Evolutionary conservation across 2,329 filamentous ascomycete genomes (phyloP).

Genomic region (Aspergillus candidus): DNA sequence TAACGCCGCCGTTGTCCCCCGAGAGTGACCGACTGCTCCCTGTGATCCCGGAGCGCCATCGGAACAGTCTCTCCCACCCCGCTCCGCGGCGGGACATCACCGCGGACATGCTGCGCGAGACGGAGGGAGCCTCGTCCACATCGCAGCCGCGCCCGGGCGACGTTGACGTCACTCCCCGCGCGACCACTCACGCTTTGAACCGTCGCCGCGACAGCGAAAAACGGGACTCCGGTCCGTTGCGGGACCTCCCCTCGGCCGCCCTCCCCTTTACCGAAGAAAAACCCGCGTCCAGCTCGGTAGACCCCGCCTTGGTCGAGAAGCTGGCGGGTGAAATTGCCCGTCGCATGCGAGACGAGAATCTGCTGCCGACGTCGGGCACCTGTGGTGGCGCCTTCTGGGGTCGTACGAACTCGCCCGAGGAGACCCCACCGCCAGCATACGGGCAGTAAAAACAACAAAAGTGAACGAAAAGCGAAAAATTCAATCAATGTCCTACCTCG

Average conservation of each 20-base stretch:
- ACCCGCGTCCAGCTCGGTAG: slow-evolving; percentile 33
- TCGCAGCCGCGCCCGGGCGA: slow-evolving; percentile 21
- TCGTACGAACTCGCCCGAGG: slow-evolving; percentile 26
- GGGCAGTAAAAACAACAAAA: slow-evolving; percentile 26
- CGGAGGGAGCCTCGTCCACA: slow-evolving; percentile 21
- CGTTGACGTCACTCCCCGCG: slow-evolving; percentile 30
- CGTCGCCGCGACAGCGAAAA: slow-evolving; percentile 19
- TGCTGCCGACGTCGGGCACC: slow-evolving; percentile 24
- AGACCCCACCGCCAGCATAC: slow-evolving; percentile 41
- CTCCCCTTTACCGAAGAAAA: slow-evolving; percentile 33
- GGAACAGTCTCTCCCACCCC: slow-evolving; percentile 23
- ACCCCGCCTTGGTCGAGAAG: slow-evolving; percentile 49
- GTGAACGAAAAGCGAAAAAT: too few relatives aligned
- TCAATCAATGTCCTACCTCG: too few relatives aligned
- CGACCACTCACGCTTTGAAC: slow-evolving; percentile 11
- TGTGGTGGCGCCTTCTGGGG: slow-evolving; percentile 34
- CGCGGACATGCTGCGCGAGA: slow-evolving; percentile 17
- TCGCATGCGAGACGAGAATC: slow-evolving; percentile 81
- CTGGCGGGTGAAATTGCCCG: slow-evolving; percentile 85
- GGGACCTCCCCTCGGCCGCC: slow-evolving; percentile 27
- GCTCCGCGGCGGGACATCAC: slow-evolving; percentile 18
- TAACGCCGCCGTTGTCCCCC: slow-evolving; percentile 49
- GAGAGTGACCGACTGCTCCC: slow-evolving; percentile 28
- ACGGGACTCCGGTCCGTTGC: slow-evolving; percentile 21
- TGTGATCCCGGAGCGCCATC: slow-evolving; percentile 30